Evolutionary conservation across 225 moss, liverwort and hornwort species (phyloP).

Genomic region (Straminergon stramineum): DNA sequence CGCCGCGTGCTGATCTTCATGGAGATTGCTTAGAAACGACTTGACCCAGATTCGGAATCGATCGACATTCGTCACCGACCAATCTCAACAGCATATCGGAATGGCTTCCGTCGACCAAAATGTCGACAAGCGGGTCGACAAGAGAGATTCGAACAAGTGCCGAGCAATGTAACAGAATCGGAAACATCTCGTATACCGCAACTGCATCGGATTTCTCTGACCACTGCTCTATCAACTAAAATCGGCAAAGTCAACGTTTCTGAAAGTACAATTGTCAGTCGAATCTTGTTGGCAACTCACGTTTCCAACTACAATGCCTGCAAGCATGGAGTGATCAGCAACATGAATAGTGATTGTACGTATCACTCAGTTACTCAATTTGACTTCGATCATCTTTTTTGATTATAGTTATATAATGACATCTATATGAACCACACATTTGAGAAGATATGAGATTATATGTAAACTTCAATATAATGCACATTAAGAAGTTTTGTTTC

Average conservation of each 20-base stretch:
- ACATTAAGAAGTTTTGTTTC: constrained; percentile 24
- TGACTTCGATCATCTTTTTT: fast-evolving
- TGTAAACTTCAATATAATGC: not conserved
- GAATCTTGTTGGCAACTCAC: fast-evolving
- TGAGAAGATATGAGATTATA: constrained; percentile 15
- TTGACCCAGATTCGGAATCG: not conserved
- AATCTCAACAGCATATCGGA: not conserved
- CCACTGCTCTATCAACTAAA: not conserved
- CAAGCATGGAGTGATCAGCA: fast-evolving
- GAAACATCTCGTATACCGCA: not conserved
- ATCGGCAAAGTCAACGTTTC: not conserved
- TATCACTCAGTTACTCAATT: fast-evolving
- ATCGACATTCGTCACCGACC: not conserved
- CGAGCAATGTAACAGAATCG: no score
- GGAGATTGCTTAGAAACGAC: not conserved
- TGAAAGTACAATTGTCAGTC: no score
- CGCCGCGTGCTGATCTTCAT: not conserved
- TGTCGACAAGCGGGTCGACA: no score
- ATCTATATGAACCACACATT: constrained; percentile 11
- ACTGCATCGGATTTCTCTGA: not conserved
- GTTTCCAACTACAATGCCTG: fast-evolving
- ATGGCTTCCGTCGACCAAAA: no score
- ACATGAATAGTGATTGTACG: fast-evolving
- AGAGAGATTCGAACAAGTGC: not conserved
- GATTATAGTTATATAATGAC: fast-evolving